Conservation (phyloP, 352 stramenopile species). For the Globisporangium acanthophoron region DNA sequence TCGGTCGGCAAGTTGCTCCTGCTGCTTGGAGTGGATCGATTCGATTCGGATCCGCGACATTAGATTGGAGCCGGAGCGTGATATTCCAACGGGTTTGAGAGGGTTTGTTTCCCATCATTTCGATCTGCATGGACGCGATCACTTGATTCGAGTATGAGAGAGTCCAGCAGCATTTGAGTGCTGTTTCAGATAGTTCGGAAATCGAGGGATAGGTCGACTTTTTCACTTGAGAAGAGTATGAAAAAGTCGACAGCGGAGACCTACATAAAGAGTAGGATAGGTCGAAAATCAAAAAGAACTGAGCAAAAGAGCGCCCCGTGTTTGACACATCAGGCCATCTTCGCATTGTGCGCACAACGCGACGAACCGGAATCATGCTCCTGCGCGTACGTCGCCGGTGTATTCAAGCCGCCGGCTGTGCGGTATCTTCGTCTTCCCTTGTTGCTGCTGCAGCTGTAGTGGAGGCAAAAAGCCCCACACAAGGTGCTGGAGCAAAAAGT, state of each 20-base stretch:
- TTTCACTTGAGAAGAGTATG: background rate
- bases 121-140: background rate
- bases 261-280: no score
- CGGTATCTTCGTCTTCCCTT: no score
- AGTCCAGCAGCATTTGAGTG: background rate
- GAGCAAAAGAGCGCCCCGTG: background rate
- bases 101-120: background rate
- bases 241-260: background rate
- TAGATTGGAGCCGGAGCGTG: background rate
- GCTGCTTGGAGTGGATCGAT: background rate
- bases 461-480: no score
- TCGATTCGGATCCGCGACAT: no score
- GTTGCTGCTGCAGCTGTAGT: background rate
- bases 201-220: background rate
- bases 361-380: background rate
- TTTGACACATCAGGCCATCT: background rate
- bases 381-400: no score
- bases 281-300: no score
- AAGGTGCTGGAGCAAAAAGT: no score
- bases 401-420: no score
- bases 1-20: no score
- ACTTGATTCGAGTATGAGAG: background rate
- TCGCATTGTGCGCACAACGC: background rate
- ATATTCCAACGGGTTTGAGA: background rate
- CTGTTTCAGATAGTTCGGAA: background rate